Conservation (phyloP, 202 grass and related monocot species). For the Panicum hallii region DNA sequence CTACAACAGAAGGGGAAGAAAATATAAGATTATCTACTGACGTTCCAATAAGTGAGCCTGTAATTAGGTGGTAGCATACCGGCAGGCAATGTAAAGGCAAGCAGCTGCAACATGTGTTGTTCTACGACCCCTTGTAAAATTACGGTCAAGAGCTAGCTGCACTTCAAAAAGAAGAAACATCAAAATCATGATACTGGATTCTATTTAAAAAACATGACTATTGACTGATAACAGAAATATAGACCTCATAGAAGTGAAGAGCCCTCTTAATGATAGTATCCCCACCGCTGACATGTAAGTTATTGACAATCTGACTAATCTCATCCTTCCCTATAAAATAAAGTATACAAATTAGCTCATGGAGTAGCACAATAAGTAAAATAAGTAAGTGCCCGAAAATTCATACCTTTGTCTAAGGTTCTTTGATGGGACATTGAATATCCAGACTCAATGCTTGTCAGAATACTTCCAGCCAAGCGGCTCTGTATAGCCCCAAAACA, state of each 20-base stretch:
- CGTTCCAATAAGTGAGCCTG: slow-evolving; percentile 7
- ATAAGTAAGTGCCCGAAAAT: slow-evolving; percentile 20
- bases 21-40: neutral
- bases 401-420: slow-evolving; percentile 76
- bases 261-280: slow-evolving; percentile 69
- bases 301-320: slow-evolving; percentile 76
- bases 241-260: slow-evolving; percentile 77
- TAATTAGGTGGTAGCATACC: slow-evolving; percentile 48
- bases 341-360: slow-evolving; percentile 15
- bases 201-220: slow-evolving; percentile 15
- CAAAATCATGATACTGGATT: slow-evolving; percentile 31
- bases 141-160: slow-evolving; percentile 85
- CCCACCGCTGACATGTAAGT: slow-evolving; percentile 77
- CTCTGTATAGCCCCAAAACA: slow-evolving; percentile 59
- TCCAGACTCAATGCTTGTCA: slow-evolving; percentile 70
- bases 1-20: neutral
- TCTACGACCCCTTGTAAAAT: slow-evolving; percentile 89
- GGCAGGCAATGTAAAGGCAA: slow-evolving; percentile 96
- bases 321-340: slow-evolving; percentile 76
- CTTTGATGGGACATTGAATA: slow-evolving; percentile 86
- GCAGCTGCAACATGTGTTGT: slow-evolving; percentile 87
- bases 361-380: neutral
- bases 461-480: slow-evolving; percentile 60
- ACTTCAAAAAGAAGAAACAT: slow-evolving; percentile 54
- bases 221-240: slow-evolving; percentile 25